phyloP scores from a whole-genome alignment of 2,329 filamentous ascomycete species.

The Aspergillus hiratsukae region DNA sequence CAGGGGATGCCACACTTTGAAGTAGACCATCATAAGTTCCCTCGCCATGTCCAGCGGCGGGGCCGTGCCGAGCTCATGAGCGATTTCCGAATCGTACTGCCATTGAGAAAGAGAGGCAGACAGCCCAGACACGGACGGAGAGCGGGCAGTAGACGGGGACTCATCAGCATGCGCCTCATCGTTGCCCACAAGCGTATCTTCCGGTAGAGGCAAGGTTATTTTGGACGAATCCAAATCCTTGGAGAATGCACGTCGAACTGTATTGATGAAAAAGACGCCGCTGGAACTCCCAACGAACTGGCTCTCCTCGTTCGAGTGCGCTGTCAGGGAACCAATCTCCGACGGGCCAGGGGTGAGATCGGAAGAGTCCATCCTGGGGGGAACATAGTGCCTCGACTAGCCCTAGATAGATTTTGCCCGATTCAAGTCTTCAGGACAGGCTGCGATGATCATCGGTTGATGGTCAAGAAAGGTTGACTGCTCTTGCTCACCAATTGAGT shows the following conservation, averaged over 20 bases:
- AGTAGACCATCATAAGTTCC: slow-evolving; percentile 46
- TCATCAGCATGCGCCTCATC: slow-evolving; percentile 19
- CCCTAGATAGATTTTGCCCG: neutral
- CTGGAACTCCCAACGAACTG: slow-evolving; percentile 51
- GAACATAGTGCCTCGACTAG: slow-evolving; percentile 12
- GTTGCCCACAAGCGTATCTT: slow-evolving; percentile 26
- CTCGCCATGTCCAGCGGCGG: slow-evolving; percentile 32
- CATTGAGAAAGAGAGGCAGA: slow-evolving; percentile 16
- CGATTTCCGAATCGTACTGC: slow-evolving; percentile 26
- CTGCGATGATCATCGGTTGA: neutral
- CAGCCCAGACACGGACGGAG: slow-evolving; percentile 5
- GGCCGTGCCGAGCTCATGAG: slow-evolving; percentile 21
- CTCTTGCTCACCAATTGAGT: neutral
- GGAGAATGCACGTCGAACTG: slow-evolving; percentile 50
- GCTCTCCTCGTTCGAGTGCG: slow-evolving; percentile 42
- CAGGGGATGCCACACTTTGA: slow-evolving; percentile 50
- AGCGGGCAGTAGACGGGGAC: slow-evolving; percentile 5
- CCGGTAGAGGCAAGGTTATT: slow-evolving; percentile 25
- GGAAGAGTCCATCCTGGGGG: slow-evolving; percentile 23
- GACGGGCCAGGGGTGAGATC: slow-evolving; percentile 25
- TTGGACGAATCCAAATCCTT: slow-evolving; percentile 23
- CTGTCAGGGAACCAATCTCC: slow-evolving; percentile 42
- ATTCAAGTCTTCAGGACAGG: neutral
- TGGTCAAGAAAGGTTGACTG: neutral
- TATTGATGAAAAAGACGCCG: slow-evolving; percentile 53